phyloP scores from a whole-genome alignment of 768 basidiomycete genomes.

The Amanita inopinata region DNA sequence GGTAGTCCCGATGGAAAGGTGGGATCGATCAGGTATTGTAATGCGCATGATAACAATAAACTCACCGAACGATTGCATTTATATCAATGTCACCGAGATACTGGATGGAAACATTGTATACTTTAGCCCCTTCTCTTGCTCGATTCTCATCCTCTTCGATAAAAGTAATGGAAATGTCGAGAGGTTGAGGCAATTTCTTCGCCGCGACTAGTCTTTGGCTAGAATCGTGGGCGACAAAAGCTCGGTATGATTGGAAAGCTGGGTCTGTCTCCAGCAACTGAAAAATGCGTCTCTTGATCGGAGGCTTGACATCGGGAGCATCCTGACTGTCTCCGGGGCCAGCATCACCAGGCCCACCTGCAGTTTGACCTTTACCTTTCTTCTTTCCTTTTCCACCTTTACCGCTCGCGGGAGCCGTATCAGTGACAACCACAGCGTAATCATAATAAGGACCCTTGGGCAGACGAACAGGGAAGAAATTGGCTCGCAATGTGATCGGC shows the following conservation, averaged over 20 bases:
- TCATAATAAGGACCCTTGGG: slow-evolving; percentile 41
- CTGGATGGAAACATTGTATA: slow-evolving; percentile 32
- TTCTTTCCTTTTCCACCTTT: slow-evolving; percentile 11
- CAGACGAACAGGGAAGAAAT: slow-evolving; percentile 50
- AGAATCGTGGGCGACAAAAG: slow-evolving; percentile 42
- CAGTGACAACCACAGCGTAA: slow-evolving; percentile 46
- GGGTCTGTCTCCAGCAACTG: slow-evolving; percentile 39
- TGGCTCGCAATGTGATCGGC: slow-evolving; percentile 43
- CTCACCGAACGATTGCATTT: slow-evolving; percentile 24
- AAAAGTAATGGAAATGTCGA: slow-evolving; percentile 30
- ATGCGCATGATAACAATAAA: neutral
- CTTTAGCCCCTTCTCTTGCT: slow-evolving; percentile 26
- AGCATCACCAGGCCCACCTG: neutral
- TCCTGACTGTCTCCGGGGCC: slow-evolving; percentile 23
- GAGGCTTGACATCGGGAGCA: slow-evolving; percentile 8
- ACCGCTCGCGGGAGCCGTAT: slow-evolving; percentile 34
- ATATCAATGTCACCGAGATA: slow-evolving; percentile 31
- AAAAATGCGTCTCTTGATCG: slow-evolving; percentile 42
- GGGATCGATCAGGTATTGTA: neutral
- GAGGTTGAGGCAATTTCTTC: slow-evolving; percentile 32
- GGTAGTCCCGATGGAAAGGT: neutral
- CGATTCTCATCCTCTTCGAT: slow-evolving; percentile 31
- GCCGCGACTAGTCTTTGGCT: slow-evolving; percentile 38
- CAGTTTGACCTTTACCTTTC: slow-evolving; percentile 17
- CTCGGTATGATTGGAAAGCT: slow-evolving; percentile 23